Percentiles rank a stretch among this genome's conserved stretches.
Evolutionary conservation across 1,139 yeast species (phyloP).

Genomic region (Candida pseudoviswanathii): DNA sequence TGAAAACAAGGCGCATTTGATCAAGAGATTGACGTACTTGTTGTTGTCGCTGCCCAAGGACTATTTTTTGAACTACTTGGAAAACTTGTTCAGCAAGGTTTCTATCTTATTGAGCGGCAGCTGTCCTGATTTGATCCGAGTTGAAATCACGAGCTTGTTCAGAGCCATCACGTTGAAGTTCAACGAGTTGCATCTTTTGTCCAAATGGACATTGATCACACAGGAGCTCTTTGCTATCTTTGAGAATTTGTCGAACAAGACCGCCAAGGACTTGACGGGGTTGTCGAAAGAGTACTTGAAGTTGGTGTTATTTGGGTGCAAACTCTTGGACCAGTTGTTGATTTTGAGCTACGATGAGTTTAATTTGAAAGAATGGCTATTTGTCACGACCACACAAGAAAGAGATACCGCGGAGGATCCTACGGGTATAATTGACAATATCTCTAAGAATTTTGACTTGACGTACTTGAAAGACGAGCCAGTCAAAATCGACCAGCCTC

Average conservation of each 20-base stretch:
- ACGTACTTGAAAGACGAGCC: slow-evolving; percentile 37
- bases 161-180: slow-evolving; percentile 66
- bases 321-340: slow-evolving; percentile 73
- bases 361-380: slow-evolving; percentile 82
- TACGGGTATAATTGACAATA: slow-evolving; percentile 43
- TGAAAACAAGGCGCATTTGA: slow-evolving; percentile 46
- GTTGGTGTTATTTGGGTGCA: slow-evolving; percentile 61
- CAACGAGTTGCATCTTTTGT: slow-evolving; percentile 62
- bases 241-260: slow-evolving; percentile 36
- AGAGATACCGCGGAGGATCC: slow-evolving; percentile 41
- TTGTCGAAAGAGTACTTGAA: slow-evolving; percentile 41
- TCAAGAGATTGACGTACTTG: slow-evolving; percentile 65
- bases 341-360: slow-evolving; percentile 77
- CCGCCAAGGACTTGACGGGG: slow-evolving; percentile 33
- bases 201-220: slow-evolving; percentile 71
- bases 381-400: slow-evolving; percentile 71
- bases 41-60: slow-evolving; percentile 63
- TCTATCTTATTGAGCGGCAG: slow-evolving; percentile 39
- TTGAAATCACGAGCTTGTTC: slow-evolving; percentile 56
- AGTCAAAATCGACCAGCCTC: slow-evolving; percentile 23
- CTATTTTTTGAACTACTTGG: slow-evolving; percentile 49
- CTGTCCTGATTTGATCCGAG: slow-evolving; percentile 39
- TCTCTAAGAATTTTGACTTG: slow-evolving; percentile 45
- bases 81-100: slow-evolving; percentile 53
- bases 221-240: slow-evolving; percentile 62